Conservation (phyloP, 495 filamentous ascomycete genomes). For the Xanthoparmelia taractica region DNA sequence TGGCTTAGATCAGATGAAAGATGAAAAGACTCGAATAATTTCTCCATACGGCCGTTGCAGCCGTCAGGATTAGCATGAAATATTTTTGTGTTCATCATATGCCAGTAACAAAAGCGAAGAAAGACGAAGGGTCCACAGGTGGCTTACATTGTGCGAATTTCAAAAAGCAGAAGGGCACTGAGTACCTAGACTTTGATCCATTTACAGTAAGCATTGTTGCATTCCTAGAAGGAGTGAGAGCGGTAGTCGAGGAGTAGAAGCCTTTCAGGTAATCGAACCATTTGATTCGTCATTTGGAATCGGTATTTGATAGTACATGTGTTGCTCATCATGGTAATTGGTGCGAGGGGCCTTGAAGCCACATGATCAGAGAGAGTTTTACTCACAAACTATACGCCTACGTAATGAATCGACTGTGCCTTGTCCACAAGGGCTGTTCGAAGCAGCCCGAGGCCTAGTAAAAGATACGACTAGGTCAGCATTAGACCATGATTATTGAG, state of each 20-base stretch:
- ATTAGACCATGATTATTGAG: background rate
- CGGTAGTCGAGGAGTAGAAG: background rate
- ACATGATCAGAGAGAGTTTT: background rate
- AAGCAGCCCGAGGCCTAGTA: background rate
- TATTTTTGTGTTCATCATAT: constrained; percentile 63
- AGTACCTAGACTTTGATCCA: background rate
- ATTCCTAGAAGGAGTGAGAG: background rate
- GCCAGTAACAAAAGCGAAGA: constrained; percentile 8
- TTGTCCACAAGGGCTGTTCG: background rate
- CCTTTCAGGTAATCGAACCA: constrained; percentile 48
- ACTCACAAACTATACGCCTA: background rate
- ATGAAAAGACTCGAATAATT: constrained; percentile 77
- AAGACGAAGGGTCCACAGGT: background rate
- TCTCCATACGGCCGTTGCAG: constrained; percentile 57
- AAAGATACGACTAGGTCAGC: background rate
- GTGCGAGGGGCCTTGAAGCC: background rate
- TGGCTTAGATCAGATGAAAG: constrained; percentile 73
- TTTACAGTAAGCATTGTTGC: background rate
- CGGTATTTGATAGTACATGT: constrained; percentile 62
- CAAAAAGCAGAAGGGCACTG: background rate
- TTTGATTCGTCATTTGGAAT: constrained; percentile 42
- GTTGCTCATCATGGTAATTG: constrained; percentile 46
- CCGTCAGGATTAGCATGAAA: constrained; percentile 93
- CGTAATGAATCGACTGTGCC: background rate
- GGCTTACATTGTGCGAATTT: background rate